Base-by-base conservation (phyloP, 352 stramenopile species). In the Aphanomyces stellatus region DNA sequence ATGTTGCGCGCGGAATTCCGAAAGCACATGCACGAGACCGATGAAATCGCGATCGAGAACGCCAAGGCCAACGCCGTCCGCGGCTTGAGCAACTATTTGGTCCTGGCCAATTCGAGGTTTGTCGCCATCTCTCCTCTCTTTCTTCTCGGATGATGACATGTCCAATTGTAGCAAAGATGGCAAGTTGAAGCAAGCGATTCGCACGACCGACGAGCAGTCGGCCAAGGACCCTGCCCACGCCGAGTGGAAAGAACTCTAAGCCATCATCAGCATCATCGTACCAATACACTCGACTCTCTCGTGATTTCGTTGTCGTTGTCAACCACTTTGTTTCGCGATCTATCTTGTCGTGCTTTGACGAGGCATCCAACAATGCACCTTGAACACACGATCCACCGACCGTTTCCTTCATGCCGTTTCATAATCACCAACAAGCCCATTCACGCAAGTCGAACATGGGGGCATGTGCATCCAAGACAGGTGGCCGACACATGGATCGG, bases 51-150 rank as follows among this genome's bases (percentile, higher is more conserved):
- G 72, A 88, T 94, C 49, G 85, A 94, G 60, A 73, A 69, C 57
- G 77, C 91, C 49, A 94, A 94, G 65, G 79, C 83, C 74, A 92
- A 90, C 63, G 85, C 85, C 25, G 73, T 94, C 30, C 83, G 85
- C 57, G 85, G 85, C 43, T 69, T 94, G 46, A 94, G 85, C 69
- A 94, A 94, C 80, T 94, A 94, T 72, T 70, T 94, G 40, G 78
- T 94, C 70, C 75, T 94, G 74, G 85, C 85, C 56, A 94, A 94
- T 70, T 89, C 85, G 40, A 92, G 77, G 79, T 88, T n/a, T 69
- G 17, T 33, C 35, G 2, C 66, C 6, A 4, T 24, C 4, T 55
- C 31, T 22, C n/a, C n/a, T n/a, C n/a, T n/a, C n/a, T n/a, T n/a
- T n/a, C n/a, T n/a, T n/a, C n/a, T n/a, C n/a, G n/a, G n/a, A n/a